Percentiles rank a stretch among this genome's conserved stretches.
phyloP scores from a whole-genome alignment of 495 filamentous ascomycete species.

The Penicillium tannophilum region DNA sequence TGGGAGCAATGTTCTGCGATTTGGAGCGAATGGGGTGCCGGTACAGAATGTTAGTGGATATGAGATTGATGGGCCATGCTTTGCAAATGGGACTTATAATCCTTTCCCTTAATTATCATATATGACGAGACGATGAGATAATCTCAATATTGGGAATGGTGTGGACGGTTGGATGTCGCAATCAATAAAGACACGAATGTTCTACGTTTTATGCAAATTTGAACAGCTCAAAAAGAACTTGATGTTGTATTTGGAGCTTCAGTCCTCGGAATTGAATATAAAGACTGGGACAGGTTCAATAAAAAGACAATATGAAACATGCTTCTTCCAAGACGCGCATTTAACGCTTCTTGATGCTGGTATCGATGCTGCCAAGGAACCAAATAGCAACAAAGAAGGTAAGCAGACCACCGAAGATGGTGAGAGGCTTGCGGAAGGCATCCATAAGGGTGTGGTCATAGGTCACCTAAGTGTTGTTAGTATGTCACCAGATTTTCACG shows the following conservation, averaged over 20 bases:
- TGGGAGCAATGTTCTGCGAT: constrained; percentile 33
- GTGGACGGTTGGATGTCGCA: background rate
- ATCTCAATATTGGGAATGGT: background rate
- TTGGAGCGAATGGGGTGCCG: constrained; percentile 31
- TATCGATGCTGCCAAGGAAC: constrained; percentile 75
- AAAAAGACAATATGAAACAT: constrained; percentile 26
- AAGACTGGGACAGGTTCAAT: constrained; percentile 18
- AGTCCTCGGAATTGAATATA: constrained; percentile 6
- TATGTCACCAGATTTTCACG: background rate
- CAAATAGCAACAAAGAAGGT: constrained; percentile 75
- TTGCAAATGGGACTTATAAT: constrained; percentile 16
- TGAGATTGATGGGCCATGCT: constrained; percentile 32
- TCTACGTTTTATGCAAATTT: background rate
- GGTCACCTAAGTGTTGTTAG: constrained; percentile 50
- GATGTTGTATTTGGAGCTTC: constrained; percentile 4
- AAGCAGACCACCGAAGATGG: constrained; percentile 74
- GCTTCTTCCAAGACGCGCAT: constrained; percentile 14
- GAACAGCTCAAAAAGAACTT: background rate
- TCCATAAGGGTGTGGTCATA: constrained; percentile 82
- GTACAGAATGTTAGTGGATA: constrained; percentile 28
- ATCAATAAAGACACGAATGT: background rate
- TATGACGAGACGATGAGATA: background rate
- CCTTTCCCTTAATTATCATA: background rate
- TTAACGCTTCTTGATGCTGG: constrained; percentile 63
- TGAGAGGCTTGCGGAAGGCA: constrained; percentile 80